These are phyloP conservation scores for Populus simonii DNA, from an alignment of 345 rosid species.

Conservation along the genomic window DNA sequence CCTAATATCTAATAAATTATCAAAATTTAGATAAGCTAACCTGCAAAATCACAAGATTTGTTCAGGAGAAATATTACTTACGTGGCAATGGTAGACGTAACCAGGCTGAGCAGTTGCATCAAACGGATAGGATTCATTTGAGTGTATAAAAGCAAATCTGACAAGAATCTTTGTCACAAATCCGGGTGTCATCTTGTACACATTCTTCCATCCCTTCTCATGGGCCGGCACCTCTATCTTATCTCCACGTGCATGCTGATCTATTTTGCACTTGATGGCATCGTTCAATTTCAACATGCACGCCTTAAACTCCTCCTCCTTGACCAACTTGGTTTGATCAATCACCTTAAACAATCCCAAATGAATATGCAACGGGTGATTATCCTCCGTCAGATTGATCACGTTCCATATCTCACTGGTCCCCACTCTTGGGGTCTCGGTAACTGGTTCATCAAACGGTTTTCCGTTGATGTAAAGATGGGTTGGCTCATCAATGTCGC, in stretches of 20 bases:
- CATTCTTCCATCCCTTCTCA: conserved; percentile 96
- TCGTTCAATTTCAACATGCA: conserved; percentile 69
- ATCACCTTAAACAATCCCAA: conserved; percentile 64
- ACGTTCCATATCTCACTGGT: conserved; percentile 82
- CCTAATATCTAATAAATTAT: too few species aligned
- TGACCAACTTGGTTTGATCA: conserved; percentile 57
- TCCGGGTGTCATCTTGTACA: conserved; percentile 79
- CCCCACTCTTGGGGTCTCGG: conserved; percentile 64
- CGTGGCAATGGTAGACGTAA: conserved; percentile 94
- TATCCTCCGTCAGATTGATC: conserved; percentile 82
- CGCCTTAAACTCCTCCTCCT: conserved; percentile 41
- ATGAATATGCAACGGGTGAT: conserved; percentile 90
- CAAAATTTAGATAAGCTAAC: too few species aligned
- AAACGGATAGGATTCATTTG: conserved; percentile 61
- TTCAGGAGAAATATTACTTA: conserved; percentile 28
- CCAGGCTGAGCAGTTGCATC: conserved; percentile 80
- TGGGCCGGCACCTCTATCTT: conserved; percentile 45
- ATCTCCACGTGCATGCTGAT: conserved; percentile 53
- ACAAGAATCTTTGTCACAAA: conserved; percentile 59
- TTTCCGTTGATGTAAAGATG: conserved; percentile 75
- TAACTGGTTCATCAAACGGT: conserved; percentile 51
- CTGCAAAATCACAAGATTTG: too few species aligned
- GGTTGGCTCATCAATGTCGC: conserved; percentile 54
- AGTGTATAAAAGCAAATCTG: conserved; percentile 62
- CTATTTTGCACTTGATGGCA: conserved; percentile 56